Evolutionary conservation across 805 yeast genomes (phyloP).

Genomic region (Yamadazyma paraphyllophila): DNA sequence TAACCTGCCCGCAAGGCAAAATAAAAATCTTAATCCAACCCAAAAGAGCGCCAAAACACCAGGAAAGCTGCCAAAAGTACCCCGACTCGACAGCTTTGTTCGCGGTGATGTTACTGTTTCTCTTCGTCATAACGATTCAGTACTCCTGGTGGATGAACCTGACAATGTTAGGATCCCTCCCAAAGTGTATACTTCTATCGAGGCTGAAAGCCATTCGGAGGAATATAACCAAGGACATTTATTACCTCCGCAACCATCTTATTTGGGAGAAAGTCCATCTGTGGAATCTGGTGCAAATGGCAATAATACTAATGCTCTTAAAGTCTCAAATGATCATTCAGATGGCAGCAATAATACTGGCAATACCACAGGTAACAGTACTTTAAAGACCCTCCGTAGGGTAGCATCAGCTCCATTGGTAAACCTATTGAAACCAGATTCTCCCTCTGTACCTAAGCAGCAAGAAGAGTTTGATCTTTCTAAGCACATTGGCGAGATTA

Average conservation of each 20-base stretch:
- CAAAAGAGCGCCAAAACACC: not conserved
- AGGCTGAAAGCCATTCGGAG: not conserved
- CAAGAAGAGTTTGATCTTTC: slow-evolving; percentile 39
- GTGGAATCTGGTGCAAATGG: not conserved
- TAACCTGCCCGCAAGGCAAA: not conserved
- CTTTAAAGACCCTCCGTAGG: slow-evolving; percentile 45
- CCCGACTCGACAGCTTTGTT: not conserved
- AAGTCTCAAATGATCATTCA: not conserved
- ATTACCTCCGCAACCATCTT: slow-evolving; percentile 10
- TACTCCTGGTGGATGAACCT: slow-evolving; percentile 20
- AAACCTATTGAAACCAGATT: slow-evolving; percentile 29
- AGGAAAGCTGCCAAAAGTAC: not conserved
- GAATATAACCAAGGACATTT: not conserved
- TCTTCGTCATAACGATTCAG: slow-evolving; percentile 40
- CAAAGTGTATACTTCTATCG: slow-evolving; percentile 1
- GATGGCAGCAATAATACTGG: slow-evolving; percentile 21
- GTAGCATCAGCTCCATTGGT: slow-evolving; percentile 85
- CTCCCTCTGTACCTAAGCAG: slow-evolving; percentile 22
- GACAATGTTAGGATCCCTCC: slow-evolving; percentile 3
- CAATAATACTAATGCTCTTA: no score
- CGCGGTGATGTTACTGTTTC: slow-evolving; percentile 27
- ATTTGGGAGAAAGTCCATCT: slow-evolving; percentile 8
- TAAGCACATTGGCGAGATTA: slow-evolving; percentile 45
- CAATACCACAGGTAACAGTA: slow-evolving; percentile 17
- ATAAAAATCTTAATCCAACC: no score